Evolutionary conservation across 306 rosid genomes (phyloP).

Genomic region (Cicer pinnatifidum): DNA sequence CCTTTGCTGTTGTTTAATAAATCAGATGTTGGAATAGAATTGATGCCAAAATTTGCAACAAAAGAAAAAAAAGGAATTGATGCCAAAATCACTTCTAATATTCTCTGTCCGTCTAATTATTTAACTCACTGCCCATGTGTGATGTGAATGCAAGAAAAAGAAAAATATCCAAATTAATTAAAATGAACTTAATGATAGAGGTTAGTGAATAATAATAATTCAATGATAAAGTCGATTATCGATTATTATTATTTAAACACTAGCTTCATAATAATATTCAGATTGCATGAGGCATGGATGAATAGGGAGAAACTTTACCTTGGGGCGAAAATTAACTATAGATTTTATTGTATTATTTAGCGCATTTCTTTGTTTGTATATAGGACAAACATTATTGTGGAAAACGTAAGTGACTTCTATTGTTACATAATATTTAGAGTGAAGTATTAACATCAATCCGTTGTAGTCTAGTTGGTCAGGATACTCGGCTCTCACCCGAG

Average conservation of each 20-base stretch:
- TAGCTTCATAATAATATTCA: background rate
- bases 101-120: background rate
- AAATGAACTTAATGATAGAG: background rate
- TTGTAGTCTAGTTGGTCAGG: constrained; percentile 40
- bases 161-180: background rate
- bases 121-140: background rate
- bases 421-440: no score
- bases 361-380: no score
- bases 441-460: background rate
- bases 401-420: no score
- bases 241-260: background rate
- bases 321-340: no score
- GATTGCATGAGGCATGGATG: background rate
- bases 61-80: background rate
- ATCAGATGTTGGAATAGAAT: constrained; percentile 8
- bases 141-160: background rate
- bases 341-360: no score
- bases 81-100: constrained; percentile 22
- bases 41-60: background rate
- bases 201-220: background rate
- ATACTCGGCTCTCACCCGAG: constrained; percentile 42
- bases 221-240: no score
- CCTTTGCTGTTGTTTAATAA: background rate
- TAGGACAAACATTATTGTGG: no score
- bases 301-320: background rate